phyloP scores from a whole-genome alignment of 2,329 filamentous ascomycete genomes.

The Ascochyta viciae-villosae region DNA sequence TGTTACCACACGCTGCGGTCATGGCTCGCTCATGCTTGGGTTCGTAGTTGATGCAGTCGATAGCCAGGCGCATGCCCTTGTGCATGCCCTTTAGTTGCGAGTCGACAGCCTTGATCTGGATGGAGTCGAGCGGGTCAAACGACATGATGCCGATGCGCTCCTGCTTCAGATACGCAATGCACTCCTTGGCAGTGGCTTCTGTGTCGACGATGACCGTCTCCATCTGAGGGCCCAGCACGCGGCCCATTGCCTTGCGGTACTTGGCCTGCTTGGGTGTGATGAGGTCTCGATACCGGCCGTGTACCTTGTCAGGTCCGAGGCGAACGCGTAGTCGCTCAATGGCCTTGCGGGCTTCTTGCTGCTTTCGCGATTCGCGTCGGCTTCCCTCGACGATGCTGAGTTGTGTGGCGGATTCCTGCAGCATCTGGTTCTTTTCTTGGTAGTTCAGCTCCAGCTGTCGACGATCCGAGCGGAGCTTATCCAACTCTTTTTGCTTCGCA shows the following conservation, averaged over 20 bases:
- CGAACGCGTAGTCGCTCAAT: constrained; percentile 87
- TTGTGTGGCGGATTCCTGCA: constrained; percentile 80
- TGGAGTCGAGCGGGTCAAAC: constrained; percentile 95
- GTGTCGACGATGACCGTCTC: constrained; percentile 95
- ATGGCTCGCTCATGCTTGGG: constrained; percentile 87
- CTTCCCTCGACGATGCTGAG: constrained; percentile 85
- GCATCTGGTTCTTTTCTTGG: constrained; percentile 90
- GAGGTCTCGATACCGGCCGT: constrained; percentile 86
- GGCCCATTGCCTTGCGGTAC: constrained; percentile 90
- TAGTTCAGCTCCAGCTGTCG: constrained; percentile 73
- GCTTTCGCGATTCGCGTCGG: constrained; percentile 82
- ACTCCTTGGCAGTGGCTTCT: constrained; percentile 91
- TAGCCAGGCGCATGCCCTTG: constrained; percentile 82
- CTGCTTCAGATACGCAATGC: constrained; percentile 91
- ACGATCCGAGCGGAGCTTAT: constrained; percentile 58
- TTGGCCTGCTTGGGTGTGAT: constrained; percentile 98
- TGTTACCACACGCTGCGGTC: constrained; percentile 92
- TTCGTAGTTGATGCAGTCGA: constrained; percentile 96
- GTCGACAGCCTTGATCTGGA: constrained; percentile 91
- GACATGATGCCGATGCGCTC: constrained; percentile 87
- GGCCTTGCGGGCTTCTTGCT: constrained; percentile 79
- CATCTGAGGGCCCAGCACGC: constrained; percentile 89
- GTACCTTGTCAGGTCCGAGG: constrained; percentile 78
- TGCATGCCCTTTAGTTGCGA: constrained; percentile 89
- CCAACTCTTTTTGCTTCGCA: constrained; percentile 87